These are phyloP conservation scores for Fusarium fujikuroi DNA, from an alignment of 2,329 filamentous ascomycete species.

Conservation along the genomic window DNA sequence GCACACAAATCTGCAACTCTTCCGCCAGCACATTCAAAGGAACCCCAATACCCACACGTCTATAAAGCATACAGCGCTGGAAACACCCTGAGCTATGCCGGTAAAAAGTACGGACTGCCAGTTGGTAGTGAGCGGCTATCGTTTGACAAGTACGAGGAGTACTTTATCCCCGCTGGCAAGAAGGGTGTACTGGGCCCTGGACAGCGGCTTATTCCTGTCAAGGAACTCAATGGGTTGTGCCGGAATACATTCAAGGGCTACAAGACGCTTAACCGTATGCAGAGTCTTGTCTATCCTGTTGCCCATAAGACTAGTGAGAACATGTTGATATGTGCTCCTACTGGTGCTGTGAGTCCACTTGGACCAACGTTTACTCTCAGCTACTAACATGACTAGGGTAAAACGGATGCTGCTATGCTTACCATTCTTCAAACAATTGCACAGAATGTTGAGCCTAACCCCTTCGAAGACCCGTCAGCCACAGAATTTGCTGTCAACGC, in stretches of 20 bases:
- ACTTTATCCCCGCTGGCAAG: conserved; percentile 82
- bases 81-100: conserved; percentile 83
- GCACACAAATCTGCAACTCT: conserved; percentile 84
- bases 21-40: conserved; percentile 75
- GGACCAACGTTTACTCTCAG: background rate
- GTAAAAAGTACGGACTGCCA: conserved; percentile 85
- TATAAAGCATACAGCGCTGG: conserved; percentile 86
- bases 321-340: conserved; percentile 98
- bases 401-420: conserved; percentile 98
- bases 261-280: conserved; percentile 95
- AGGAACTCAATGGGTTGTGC: conserved; percentile 88
- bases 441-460: conserved; percentile 84
- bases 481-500: conserved; percentile 83
- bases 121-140: conserved; percentile 77
- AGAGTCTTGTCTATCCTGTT: conserved; percentile 94
- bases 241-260: conserved; percentile 94
- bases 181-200: conserved; percentile 78
- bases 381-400: conserved; percentile 67
- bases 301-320: conserved; percentile 97
- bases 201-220: conserved; percentile 81
- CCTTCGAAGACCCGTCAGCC: conserved; percentile 76
- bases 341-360: conserved; percentile 77
- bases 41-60: conserved; percentile 89
- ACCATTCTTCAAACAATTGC: conserved; percentile 91
- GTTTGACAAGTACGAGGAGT: conserved; percentile 85